A percentile compares a stretch with the other conserved stretches of the same genome.
Evolutionary conservation across 129 eudicot species (phyloP).

Genomic region (Arctium minus): DNA sequence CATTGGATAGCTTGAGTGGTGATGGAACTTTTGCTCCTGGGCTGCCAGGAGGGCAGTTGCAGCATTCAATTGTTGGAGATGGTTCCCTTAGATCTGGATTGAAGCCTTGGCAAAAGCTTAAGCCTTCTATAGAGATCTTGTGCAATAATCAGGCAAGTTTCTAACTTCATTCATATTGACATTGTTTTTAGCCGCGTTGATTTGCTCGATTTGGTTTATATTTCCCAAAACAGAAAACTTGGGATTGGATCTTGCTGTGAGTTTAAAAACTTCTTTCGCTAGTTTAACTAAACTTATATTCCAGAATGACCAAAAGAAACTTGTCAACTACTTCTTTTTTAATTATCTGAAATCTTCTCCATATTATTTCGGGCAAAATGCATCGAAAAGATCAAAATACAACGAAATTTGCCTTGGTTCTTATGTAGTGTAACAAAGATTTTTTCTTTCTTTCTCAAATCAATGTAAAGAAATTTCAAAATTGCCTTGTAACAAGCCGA

Average conservation of each 20-base stretch:
- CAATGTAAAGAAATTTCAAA: not conserved
- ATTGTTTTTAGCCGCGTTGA: not conserved
- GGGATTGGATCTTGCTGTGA: no score
- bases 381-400: no score
- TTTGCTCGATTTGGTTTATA: not conserved
- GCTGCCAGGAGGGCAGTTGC: conserved; percentile 43
- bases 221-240: no score
- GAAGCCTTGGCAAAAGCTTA: conserved; percentile 76
- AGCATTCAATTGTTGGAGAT: conserved; percentile 45
- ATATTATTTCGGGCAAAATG: not conserved
- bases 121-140: conserved; percentile 80
- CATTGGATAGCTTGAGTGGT: conserved; percentile 50
- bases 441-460: no score
- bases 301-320: no score
- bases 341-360: not conserved
- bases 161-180: not conserved
- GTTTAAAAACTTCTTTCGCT: no score
- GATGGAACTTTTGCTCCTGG: conserved; percentile 65
- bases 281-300: no score
- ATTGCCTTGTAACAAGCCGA: not conserved
- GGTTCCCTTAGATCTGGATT: conserved; percentile 57
- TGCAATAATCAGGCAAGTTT: conserved; percentile 86
- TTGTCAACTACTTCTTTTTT: no score
- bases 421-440: no score
- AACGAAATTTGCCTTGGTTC: no score